Evolutionary conservation across 2,329 filamentous ascomycete genomes (phyloP), one percentile per base, ranked within the genome.

Genomic region (Cadophora malorum): DNA sequence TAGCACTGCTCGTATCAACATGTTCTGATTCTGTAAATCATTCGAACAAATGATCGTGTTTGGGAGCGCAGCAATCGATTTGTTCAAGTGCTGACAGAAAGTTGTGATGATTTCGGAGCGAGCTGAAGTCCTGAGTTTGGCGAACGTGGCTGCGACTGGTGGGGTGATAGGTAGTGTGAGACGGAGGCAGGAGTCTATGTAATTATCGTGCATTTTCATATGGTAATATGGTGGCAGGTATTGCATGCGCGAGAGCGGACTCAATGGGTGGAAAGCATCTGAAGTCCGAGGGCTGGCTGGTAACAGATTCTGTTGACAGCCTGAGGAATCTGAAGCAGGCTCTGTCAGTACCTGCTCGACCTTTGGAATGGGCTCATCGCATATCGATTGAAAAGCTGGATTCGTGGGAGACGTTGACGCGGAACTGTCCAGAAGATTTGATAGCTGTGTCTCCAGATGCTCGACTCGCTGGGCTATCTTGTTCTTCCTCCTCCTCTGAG

Each of bases 21-120:
- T 41, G 23, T 59, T 59, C 56, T 59, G 56, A 19, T 59, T 59
- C 35, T 59, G 56, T 9, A 35, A 38, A 28, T 59, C 56, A 14
- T 59, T 59, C 21, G 56, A 59, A 10, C 56, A 59, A 28, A 59
- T 59, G 10, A 59, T 59, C 4, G 56, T 59, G 2, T 59, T 59
- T 59, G 56, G 56, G 9, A 59, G 35, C 3, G 56, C 14, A 14
- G 56, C 56, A 10, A 59, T 59, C 12, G 56, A 59, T 21, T 25
- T 25, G 16, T 59, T 59, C 56, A 59, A 41, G 10, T 59, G 56
- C 12, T 59, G 56, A 59, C 56, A 59, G 56, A 59, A 59, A 7
- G 56, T 59, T 4, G 56, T 59, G 12, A 59, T 59, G 21, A 59
- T 59, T 21, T 59, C 56, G 9, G 56, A 41, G 3, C 21, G 56